Evolutionary conservation across 2,329 filamentous ascomycete genomes (phyloP).

Genomic region (Gnomoniopsis sp.): DNA sequence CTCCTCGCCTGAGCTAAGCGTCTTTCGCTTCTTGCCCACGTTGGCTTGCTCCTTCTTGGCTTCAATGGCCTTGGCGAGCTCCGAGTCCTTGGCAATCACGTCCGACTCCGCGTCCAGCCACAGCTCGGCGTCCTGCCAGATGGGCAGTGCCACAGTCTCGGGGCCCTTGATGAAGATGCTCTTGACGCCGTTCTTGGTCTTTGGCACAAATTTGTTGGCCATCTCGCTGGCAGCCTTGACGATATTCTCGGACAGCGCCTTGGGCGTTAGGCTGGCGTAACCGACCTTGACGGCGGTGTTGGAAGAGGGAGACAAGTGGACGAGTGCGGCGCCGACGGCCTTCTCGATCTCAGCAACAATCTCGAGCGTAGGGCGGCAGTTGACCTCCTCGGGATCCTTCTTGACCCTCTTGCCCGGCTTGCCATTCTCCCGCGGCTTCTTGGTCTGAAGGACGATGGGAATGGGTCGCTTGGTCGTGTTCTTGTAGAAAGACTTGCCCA

Average conservation of each 20-base stretch:
- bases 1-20: slow-evolving; percentile 31
- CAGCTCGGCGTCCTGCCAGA: slow-evolving; percentile 90
- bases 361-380: slow-evolving; percentile 55
- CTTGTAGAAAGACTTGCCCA: slow-evolving; percentile 94
- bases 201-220: slow-evolving; percentile 75
- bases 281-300: slow-evolving; percentile 81
- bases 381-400: slow-evolving; percentile 38
- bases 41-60: slow-evolving; percentile 48
- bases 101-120: slow-evolving; percentile 78
- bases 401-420: slow-evolving; percentile 58
- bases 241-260: slow-evolving; percentile 79
- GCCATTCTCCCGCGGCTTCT: slow-evolving; percentile 53
- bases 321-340: slow-evolving; percentile 71
- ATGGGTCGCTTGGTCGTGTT: slow-evolving; percentile 79
- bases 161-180: slow-evolving; percentile 88
- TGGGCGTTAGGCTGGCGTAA: slow-evolving; percentile 67
- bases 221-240: slow-evolving; percentile 66
- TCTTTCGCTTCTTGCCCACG: slow-evolving; percentile 64
- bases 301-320: slow-evolving; percentile 74
- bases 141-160: slow-evolving; percentile 82
- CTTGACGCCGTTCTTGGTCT: slow-evolving; percentile 84
- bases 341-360: slow-evolving; percentile 80
- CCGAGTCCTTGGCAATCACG: slow-evolving; percentile 57
- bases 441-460: slow-evolving; percentile 64
- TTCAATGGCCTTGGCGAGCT: slow-evolving; percentile 42